Evolutionary conservation across 1,284 basidiomycete genomes (phyloP).

Genomic region (Meira miltonrushii): DNA sequence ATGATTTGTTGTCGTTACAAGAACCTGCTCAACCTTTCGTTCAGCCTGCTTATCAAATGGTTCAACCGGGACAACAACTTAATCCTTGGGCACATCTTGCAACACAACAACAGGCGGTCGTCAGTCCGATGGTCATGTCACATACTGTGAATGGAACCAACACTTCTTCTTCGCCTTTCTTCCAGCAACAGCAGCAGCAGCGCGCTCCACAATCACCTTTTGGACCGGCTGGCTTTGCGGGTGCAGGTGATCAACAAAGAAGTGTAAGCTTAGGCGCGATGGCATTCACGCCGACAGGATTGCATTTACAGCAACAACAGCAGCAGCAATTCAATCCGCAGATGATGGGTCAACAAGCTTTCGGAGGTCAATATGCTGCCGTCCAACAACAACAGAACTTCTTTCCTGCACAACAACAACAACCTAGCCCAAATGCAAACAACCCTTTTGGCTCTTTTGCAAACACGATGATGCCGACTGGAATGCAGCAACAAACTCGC

Average conservation of each 20-base stretch:
- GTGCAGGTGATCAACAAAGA: background rate
- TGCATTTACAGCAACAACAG: background rate
- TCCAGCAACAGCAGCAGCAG: slow-evolving; percentile 19
- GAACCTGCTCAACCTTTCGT: slow-evolving; percentile 23
- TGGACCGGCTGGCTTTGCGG: background rate
- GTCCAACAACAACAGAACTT: background rate
- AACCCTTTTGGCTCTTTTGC: background rate
- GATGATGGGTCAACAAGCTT: slow-evolving; percentile 7
- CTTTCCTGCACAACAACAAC: background rate
- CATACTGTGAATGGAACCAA: background rate
- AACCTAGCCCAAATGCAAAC: background rate
- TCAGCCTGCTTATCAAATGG: slow-evolving; percentile 13
- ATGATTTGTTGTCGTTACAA: slow-evolving; percentile 26
- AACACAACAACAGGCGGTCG: slow-evolving; percentile 8
- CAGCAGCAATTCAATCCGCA: slow-evolving; percentile 1
- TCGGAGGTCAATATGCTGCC: background rate
- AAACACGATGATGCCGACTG: background rate
- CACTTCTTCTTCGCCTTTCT: slow-evolving; percentile 5
- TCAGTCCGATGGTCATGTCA: slow-evolving; percentile 9
- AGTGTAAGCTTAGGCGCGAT: background rate
- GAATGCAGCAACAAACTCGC: too few relatives aligned
- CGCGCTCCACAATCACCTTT: background rate
- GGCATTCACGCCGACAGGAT: background rate
- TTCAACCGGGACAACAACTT: slow-evolving; percentile 8
- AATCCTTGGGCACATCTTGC: slow-evolving; percentile 24